Evolutionary conservation across 1,284 basidiomycete species (phyloP).

Genomic region (Grifola frondosa): DNA sequence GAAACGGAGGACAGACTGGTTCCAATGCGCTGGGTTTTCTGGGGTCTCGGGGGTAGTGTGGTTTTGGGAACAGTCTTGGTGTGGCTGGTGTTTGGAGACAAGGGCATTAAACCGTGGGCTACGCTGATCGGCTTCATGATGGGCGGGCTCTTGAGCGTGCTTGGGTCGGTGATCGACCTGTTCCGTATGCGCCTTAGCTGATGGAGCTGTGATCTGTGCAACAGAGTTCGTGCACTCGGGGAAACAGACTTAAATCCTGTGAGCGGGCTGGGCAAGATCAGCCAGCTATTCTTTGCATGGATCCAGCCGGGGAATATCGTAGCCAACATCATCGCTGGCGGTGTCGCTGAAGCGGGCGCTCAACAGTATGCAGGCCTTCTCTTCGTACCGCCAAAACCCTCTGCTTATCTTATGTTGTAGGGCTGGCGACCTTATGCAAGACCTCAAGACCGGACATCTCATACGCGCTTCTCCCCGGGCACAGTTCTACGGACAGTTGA

Average conservation of each 20-base stretch:
- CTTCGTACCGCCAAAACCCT: not conserved
- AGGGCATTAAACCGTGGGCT: slow-evolving; percentile 94
- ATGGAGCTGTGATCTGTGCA: slow-evolving; percentile 4
- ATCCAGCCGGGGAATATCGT: slow-evolving; percentile 93
- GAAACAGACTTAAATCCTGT: slow-evolving; percentile 95
- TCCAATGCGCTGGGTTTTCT: slow-evolving; percentile 74
- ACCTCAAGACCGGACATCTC: slow-evolving; percentile 93
- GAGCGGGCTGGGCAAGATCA: slow-evolving; percentile 92
- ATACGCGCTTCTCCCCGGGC: slow-evolving; percentile 84
- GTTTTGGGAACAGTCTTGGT: slow-evolving; percentile 76
- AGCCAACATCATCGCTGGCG: slow-evolving; percentile 95
- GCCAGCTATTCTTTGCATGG: slow-evolving; percentile 91
- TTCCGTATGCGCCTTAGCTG: not conserved
- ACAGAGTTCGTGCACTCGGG: slow-evolving; percentile 84
- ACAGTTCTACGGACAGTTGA: slow-evolving; percentile 86
- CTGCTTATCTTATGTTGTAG: slow-evolving; percentile 37
- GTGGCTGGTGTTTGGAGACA: slow-evolving; percentile 83
- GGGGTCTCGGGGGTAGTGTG: slow-evolving; percentile 66
- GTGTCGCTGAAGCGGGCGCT: slow-evolving; percentile 94
- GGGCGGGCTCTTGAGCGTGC: slow-evolving; percentile 81
- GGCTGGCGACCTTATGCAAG: slow-evolving; percentile 98
- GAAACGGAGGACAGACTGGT: slow-evolving; percentile 84
- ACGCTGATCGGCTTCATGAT: slow-evolving; percentile 83
- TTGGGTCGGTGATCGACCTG: slow-evolving; percentile 62
- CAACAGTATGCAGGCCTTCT: slow-evolving; percentile 65